Base-by-base conservation (phyloP, 345 rosid species). In the Dimocarpus longan region DNA sequence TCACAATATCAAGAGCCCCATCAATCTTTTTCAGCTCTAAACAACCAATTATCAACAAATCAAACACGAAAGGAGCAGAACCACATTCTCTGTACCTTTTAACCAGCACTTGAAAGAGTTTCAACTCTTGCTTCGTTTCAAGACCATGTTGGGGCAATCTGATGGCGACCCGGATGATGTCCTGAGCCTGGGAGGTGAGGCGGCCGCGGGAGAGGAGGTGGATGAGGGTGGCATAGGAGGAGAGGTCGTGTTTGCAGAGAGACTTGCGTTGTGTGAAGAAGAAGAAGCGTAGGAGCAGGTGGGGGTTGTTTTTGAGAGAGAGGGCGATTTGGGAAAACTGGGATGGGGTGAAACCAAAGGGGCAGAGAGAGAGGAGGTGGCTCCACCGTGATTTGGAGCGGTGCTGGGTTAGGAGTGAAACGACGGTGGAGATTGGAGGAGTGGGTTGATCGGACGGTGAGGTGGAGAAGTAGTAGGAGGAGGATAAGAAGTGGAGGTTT, bases 11-110 rank as follows among this genome's bases (percentile, higher is more conserved):
- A 22, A 92, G 39, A 71, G 90, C 85, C 79, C 84, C 91, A 72
- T 89, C 96, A 68, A 89, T 74, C 78, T 80, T 88, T 81, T 88
- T 85, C 81, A 81, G 79, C 59, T 93, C 96, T 74, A 95, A 83
- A 76, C 95, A 92, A 71, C 90, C 80, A 73, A 85, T 87, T 21
- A 93, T 81, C 86, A 93, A 78, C 86, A 92, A 75, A 86, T 91
- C 96, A 57, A 92, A 90, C 77, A 95, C 97, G 70, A 93, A 93
- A 0, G 96, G 99, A 9, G 99, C 95, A 62, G 98, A 93, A n/a
- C 90, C 95, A 70, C 97, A 93, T 79, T 87, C 87, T 57, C 89
- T 88, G 46, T 93, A 92, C 7, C 88, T 91, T 84, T 88, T 86
- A 6, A 86, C 86, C 40, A 93, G 66, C 74, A 84, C 46, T 42